Evolutionary conservation across 495 filamentous ascomycete genomes (phyloP).

Genomic region (Eremomyces bilateralis): DNA sequence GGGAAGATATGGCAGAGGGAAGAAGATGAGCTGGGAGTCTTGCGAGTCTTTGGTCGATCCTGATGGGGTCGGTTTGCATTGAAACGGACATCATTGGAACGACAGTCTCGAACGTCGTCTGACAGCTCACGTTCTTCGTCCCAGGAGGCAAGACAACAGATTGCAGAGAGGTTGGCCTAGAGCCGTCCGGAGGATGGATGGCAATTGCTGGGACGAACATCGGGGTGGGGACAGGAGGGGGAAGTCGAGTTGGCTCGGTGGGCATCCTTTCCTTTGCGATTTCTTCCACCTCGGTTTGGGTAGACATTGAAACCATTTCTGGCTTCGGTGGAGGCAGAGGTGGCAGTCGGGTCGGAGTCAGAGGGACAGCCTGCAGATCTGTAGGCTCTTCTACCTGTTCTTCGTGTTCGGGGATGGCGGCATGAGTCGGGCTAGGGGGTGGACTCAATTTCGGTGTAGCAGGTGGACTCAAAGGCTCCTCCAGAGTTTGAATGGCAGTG

Average conservation of each 20-base stretch:
- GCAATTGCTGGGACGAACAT: slow-evolving; percentile 44
- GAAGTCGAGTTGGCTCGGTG: slow-evolving; percentile 11
- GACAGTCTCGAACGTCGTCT: slow-evolving; percentile 24
- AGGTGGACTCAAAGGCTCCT: slow-evolving; percentile 43
- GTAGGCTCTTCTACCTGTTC: too few relatives aligned
- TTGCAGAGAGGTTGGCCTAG: slow-evolving; percentile 40
- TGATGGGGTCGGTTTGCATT: slow-evolving; percentile 79
- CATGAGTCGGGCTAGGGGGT: too few relatives aligned
- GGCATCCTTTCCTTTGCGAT: slow-evolving; percentile 1
- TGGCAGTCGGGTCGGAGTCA: too few relatives aligned
- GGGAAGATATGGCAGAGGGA: slow-evolving; percentile 43
- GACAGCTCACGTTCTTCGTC: slow-evolving; percentile 37
- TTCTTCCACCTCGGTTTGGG: slow-evolving; percentile 12
- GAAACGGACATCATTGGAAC: slow-evolving; percentile 25
- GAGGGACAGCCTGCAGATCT: too few relatives aligned
- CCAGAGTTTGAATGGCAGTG: slow-evolving; percentile 46
- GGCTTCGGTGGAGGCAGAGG: too few relatives aligned
- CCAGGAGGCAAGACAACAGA: slow-evolving; percentile 39
- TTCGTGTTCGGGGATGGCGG: too few relatives aligned
- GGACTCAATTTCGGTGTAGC: slow-evolving; percentile 32
- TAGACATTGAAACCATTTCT: too few relatives aligned
- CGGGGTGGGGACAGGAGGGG: slow-evolving; percentile 26
- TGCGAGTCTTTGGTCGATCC: slow-evolving; percentile 48
- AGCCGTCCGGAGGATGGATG: slow-evolving; percentile 41
- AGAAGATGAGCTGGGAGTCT: slow-evolving; percentile 58